These are phyloP conservation scores for Priceomyces fermenticarens DNA, from an alignment of 805 yeast species.

Conservation along the genomic window DNA sequence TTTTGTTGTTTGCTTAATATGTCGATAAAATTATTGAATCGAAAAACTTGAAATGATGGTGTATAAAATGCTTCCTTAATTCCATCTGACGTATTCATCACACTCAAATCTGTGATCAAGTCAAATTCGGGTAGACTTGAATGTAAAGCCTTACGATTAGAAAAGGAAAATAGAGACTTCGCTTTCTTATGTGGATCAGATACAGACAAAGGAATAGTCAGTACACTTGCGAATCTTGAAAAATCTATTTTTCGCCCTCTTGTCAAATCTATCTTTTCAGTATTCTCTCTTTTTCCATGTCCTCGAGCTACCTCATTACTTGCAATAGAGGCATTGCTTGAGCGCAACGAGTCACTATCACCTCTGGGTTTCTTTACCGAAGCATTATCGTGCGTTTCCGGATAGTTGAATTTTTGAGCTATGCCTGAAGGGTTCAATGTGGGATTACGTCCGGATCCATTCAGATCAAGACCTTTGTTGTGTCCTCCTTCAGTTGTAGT, in stretches of 20 bases:
- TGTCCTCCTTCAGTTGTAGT: neutral
- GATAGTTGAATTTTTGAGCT: neutral
- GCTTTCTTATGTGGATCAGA: neutral
- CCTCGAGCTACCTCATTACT: neutral
- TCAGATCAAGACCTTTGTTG: too few relatives aligned
- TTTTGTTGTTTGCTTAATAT: constrained; percentile 27
- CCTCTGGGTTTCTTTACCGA: neutral
- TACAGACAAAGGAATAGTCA: constrained; percentile 1
- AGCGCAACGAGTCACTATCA: constrained; percentile 1
- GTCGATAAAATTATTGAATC: constrained; percentile 32
- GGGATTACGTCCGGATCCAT: too few relatives aligned
- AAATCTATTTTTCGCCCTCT: neutral
- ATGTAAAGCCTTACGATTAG: neutral
- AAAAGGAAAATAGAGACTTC: neutral
- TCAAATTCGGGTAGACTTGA: constrained; percentile 13
- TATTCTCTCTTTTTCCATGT: neutral
- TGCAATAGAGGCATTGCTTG: neutral
- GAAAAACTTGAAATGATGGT: constrained; percentile 26
- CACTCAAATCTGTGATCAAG: constrained; percentile 19
- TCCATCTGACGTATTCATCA: constrained; percentile 23
- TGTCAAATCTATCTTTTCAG: neutral
- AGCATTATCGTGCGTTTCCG: neutral
- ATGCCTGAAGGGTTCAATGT: neutral
- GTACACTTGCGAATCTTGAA: neutral
- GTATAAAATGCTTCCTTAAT: constrained; percentile 19